Base-by-base conservation (phyloP, 805 yeast genomes). In the Naumovozyma castellii region DNA sequence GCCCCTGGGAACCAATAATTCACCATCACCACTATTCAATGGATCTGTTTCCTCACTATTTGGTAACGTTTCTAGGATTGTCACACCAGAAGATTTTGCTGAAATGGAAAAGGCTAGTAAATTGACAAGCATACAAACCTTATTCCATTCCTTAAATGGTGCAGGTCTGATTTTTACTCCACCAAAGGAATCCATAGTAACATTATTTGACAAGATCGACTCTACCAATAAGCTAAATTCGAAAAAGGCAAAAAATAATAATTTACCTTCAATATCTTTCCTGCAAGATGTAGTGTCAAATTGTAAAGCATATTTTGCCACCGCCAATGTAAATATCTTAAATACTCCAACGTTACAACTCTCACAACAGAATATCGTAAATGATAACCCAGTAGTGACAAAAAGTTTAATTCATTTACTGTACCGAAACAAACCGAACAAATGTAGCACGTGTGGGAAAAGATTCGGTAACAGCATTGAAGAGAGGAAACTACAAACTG, bases 401-500 rank as follows among this genome's bases (percentile, higher is more conserved):
- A 60, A 62, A 27, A 61, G 44, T 30, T 53, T 59, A 13, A 50
- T 58, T 27, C 55, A 59, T 40, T 42, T 53, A 18, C 41, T 56
- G 36, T 59, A 54, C 44, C 51, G 60, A 40, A 53, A 49, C 32
- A 75, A 80, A 50, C 77, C 92, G 3, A 74, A 82, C 45, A 90
- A 86, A 60, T 92, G 98, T 66, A 75, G 84, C 13, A 78, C 80
- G 15, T 92, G 98, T 65, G 94, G 97, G 18, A 84, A 84, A 57
- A 65, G 99, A 46, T 92, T 86, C 57, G 69, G 75, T 3, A 72
- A 73, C 39, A 74, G 78, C 28, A 65, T 61, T 2, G 73, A 69
- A 36, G 94, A 86, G 13, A 64, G 61, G 30, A 61, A 61, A 4
- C 62, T 64, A 36, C 73, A 73, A 43, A 74, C 79, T 38, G 69